A percentile compares a stretch with the other conserved stretches of the same genome.
Conservation (phyloP, 2,329 filamentous ascomycete genomes). For the Trichoderma pleuroti region DNA sequence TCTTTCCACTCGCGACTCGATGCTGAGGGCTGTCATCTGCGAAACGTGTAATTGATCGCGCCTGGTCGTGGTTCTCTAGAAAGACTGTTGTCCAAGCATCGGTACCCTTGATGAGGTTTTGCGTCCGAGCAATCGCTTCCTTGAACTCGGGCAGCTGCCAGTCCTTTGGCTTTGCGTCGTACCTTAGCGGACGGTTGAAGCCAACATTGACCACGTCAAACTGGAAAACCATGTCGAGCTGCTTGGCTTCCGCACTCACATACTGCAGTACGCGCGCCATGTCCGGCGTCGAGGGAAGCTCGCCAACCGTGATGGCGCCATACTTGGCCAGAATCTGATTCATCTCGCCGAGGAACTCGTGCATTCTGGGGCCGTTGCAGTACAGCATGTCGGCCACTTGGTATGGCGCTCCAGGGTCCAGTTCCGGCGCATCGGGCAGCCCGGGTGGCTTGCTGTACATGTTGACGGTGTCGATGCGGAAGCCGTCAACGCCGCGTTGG, state of each 20-base stretch:
- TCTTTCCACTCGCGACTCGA: constrained; percentile 51
- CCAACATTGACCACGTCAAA: constrained; percentile 63
- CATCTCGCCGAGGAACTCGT: constrained; percentile 67
- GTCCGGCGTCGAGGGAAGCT: constrained; percentile 62
- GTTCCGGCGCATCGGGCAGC: constrained; percentile 56
- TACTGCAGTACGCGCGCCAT: constrained; percentile 55
- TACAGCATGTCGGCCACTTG: constrained; percentile 57
- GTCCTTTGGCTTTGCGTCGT: constrained; percentile 45
- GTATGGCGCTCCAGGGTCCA: constrained; percentile 42
- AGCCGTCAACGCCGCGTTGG: constrained; percentile 66
- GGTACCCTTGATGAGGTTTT: constrained; percentile 48
- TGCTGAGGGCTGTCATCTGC: constrained; percentile 47
- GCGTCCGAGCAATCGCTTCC: constrained; percentile 45
- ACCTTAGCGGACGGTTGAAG: constrained; percentile 48
- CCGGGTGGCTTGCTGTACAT: constrained; percentile 62
- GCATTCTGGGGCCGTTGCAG: constrained; percentile 65
- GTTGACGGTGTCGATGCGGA: constrained; percentile 73
- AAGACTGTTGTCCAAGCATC: constrained; percentile 63
- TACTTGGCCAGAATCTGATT: constrained; percentile 57
- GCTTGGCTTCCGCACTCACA: constrained; percentile 54
- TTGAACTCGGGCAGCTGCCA: constrained; percentile 50
- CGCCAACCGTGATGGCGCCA: constrained; percentile 67
- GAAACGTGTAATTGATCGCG: constrained; percentile 55
- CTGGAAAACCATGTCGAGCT: constrained; percentile 69
- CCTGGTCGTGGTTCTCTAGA: constrained; percentile 64